A percentile compares a stretch with the other conserved stretches of the same genome.
phyloP scores from a whole-genome alignment of 129 eudicot genomes.

The Flaveria trinervia region DNA sequence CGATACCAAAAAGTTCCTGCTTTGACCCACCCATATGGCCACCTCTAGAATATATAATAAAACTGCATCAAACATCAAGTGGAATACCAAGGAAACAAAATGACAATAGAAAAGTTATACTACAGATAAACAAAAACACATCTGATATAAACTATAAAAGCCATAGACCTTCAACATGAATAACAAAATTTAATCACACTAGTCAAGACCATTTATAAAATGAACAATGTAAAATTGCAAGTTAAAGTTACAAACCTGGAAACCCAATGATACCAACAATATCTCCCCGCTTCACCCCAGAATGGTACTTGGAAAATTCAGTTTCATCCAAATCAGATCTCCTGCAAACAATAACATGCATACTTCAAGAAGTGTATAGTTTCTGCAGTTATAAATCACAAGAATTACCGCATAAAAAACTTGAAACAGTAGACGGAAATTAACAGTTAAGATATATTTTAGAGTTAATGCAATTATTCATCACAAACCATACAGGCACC shows the following conservation, averaged over 20 bases:
- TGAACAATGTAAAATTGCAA: background rate
- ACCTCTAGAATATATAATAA: background rate
- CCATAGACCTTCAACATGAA: background rate
- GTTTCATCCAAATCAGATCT: conserved; percentile 71
- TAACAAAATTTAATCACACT: background rate
- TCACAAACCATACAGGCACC: background rate
- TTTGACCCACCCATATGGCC: background rate
- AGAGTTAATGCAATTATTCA: background rate
- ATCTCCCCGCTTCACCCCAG: conserved; percentile 91
- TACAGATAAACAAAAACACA: background rate
- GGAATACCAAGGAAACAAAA: background rate
- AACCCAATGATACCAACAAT: conserved; percentile 79
- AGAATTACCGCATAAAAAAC: background rate
- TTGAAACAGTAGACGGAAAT: background rate
- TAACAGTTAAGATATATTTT: background rate
- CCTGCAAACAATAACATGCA: conserved; percentile 39
- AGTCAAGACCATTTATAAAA: background rate
- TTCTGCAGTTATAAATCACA: conserved; percentile 21
- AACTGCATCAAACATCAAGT: background rate
- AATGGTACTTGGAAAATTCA: conserved; percentile 71
- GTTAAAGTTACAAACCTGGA: conserved; percentile 63
- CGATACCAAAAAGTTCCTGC: background rate
- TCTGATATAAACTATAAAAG: background rate
- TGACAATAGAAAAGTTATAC: background rate
- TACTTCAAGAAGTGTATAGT: background rate